Evolutionary conservation across 2,329 filamentous ascomycete genomes (phyloP).

Genomic region (Colletotrichum godetiae): DNA sequence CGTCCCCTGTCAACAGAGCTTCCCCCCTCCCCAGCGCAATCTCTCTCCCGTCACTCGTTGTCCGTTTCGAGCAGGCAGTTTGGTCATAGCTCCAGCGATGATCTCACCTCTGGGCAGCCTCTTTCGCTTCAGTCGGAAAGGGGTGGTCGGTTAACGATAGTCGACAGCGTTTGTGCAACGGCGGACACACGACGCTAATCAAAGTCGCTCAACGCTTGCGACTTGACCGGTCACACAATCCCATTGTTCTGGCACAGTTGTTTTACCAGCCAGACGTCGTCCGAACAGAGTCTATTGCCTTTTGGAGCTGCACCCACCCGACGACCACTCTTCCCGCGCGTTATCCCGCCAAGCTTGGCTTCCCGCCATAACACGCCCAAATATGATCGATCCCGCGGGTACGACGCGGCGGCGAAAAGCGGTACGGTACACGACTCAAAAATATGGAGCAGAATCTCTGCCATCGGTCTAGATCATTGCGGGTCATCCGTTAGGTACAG

Average conservation of each 20-base stretch:
- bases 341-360: conserved; percentile 21
- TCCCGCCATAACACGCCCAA: conserved; percentile 16
- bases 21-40: not conserved
- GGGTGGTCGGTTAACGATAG: not conserved
- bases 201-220: not conserved
- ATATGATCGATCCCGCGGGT: conserved; percentile 33
- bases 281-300: conserved; percentile 12
- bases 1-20: not conserved
- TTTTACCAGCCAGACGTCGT: conserved; percentile 16
- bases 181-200: not conserved
- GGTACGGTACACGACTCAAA: conserved; percentile 31
- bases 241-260: conserved; percentile 26
- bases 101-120: not conserved
- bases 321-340: conserved; percentile 10
- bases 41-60: conserved; percentile 4
- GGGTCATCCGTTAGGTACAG: conserved; percentile 11
- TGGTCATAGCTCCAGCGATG: not conserved
- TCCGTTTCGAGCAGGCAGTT: conserved; percentile 6
- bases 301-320: conserved; percentile 26
- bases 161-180: not conserved
- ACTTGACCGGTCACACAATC: conserved; percentile 10
- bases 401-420: conserved; percentile 22
- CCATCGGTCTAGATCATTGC: conserved; percentile 10
- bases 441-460: conserved; percentile 15
- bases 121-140: not conserved